Base-by-base conservation (phyloP, 805 yeast species). In the Candida tallmaniae region DNA sequence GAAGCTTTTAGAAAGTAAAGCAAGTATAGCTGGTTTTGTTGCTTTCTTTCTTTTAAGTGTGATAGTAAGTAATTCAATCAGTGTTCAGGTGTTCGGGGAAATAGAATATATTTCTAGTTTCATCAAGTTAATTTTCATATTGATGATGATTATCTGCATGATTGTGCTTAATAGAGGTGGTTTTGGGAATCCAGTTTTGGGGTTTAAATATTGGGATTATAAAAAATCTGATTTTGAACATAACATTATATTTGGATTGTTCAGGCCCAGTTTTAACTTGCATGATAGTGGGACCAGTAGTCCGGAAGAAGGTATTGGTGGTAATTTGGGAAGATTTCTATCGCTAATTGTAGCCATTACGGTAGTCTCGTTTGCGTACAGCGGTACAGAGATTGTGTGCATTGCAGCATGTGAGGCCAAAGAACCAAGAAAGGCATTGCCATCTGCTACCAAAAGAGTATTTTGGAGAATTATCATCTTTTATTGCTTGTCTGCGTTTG, bases 341-440 rank as follows among this genome's bases (percentile, higher is more conserved):
- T 76, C 83, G 5, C 54, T 83, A 6, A 36, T 80, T 23, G 72
- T 78, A 1, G 85, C 87, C 1, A 60, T 79, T 6, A 58, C 78
- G 30, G 75, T 79, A 14, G 78, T 88, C 0, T 68, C 86, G 0
- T 85, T 80, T 54, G 83, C 94, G 0, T 85, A 80, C 49, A 76
- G 83, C 31, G 95, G 95, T 0, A 82, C 88, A 1, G 95, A 85
- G 46, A 78, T 81, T 53, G 89, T 86, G 9, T 78, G 84, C 43
- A 76, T 84, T 35, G 90, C 93, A 2, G 87, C 90, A 5, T 84
- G 89, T 54, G 95, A 85, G 54, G 83, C 89, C n/a, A 67, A 80
- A 40, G 80, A 83, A 44, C 95, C 95, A 4, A 65, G 93, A 44
- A 76, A 70, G 41, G 78, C 90, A 0, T 65, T 85, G 12, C 94